These are phyloP conservation scores for Naganishia liquefaciens DNA, from an alignment of 1,284 basidiomycete species.

Conservation along the genomic window DNA sequence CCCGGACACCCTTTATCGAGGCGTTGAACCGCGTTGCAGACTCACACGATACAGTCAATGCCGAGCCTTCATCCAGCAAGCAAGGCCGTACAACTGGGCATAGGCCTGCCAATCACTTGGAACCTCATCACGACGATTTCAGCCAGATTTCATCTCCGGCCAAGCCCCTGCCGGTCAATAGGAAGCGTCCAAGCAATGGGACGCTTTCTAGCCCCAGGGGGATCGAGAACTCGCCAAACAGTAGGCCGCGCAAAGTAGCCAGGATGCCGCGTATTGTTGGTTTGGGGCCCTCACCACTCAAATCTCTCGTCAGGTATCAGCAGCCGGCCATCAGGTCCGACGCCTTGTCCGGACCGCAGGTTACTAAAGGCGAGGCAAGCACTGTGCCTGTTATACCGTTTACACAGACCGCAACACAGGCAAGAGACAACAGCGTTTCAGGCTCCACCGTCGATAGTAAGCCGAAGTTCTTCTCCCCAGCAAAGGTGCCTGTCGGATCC, in stretches of 20 bases:
- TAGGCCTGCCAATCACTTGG: too few relatives aligned
- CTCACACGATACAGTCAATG: neutral
- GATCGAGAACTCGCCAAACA: slow-evolving; percentile 17
- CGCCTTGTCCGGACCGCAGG: too few relatives aligned
- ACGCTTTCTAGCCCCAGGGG: slow-evolving; percentile 9
- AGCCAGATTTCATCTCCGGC: neutral
- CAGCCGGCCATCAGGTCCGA: too few relatives aligned
- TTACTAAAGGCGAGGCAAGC: too few relatives aligned
- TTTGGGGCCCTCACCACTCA: neutral
- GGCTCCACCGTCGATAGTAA: neutral
- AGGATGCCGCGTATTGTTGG: slow-evolving; percentile 9
- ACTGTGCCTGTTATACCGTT: too few relatives aligned
- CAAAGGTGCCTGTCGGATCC: slow-evolving; percentile 21
- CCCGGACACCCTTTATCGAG: slow-evolving; percentile 24
- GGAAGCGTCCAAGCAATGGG: slow-evolving; percentile 9
- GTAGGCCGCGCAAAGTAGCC: slow-evolving; percentile 13
- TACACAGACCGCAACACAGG: too few relatives aligned
- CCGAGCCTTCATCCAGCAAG: too few relatives aligned
- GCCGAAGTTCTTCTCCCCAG: slow-evolving; percentile 1
- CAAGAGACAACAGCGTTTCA: neutral
- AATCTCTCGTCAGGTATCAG: neutral
- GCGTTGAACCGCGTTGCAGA: slow-evolving; percentile 6
- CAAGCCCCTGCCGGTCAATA: slow-evolving; percentile 5
- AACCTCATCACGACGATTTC: too few relatives aligned
- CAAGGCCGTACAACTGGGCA: too few relatives aligned